These are phyloP conservation scores for Pseudogymnoascus sp. DNA, from an alignment of 2,329 filamentous ascomycete species.

Conservation along the genomic window DNA sequence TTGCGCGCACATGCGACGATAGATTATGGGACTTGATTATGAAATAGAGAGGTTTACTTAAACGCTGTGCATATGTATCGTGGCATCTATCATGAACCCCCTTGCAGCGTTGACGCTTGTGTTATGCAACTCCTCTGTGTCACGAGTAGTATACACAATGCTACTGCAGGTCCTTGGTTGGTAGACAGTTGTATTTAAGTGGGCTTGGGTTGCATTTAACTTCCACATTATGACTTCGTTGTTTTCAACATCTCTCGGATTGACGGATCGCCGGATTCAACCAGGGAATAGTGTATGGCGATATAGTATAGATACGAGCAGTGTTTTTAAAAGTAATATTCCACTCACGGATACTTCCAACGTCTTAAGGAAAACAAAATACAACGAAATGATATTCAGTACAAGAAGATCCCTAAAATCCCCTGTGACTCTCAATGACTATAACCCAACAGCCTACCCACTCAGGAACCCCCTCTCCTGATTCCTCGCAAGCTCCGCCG, in stretches of 20 bases:
- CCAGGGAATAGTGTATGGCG: background rate
- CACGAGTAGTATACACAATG: background rate
- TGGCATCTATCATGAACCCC: background rate
- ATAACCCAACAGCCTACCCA: background rate
- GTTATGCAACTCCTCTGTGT: background rate
- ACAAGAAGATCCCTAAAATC: background rate
- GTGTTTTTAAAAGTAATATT: background rate
- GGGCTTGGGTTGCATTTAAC: background rate
- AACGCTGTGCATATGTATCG: background rate
- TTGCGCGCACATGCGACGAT: conserved; percentile 10
- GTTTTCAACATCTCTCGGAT: background rate
- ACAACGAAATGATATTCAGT: background rate
- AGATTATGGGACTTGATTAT: conserved; percentile 13
- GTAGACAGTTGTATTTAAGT: background rate
- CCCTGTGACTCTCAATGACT: background rate
- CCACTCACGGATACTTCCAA: background rate
- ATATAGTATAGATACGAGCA: background rate
- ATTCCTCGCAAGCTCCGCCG: conserved; percentile 60
- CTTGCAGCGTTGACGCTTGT: background rate
- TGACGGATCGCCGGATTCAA: background rate
- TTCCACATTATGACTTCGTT: background rate
- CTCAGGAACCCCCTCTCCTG: conserved; percentile 53
- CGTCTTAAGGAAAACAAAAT: background rate
- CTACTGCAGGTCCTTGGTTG: background rate
- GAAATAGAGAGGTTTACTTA: conserved; percentile 7